Base-by-base conservation (phyloP, 441 rosid genomes). In the Eutrema salsugineum region DNA sequence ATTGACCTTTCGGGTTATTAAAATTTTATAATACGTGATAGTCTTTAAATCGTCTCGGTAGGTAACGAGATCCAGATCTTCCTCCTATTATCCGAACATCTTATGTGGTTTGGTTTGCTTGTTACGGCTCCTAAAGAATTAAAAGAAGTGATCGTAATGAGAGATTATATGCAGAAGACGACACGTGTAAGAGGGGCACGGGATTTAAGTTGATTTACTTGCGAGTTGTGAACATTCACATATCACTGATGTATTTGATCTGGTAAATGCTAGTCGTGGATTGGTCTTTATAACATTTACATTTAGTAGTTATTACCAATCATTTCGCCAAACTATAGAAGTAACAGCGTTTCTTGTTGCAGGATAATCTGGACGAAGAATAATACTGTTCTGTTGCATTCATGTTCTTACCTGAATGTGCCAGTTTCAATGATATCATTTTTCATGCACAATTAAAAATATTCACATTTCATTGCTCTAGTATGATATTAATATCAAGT, bases 51-150 rank as follows among this genome's bases (percentile, higher is more conserved):
- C 2, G 44, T 46, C 38, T 69, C 16, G 66, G 64, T 32, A 68
- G 44, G 44, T 44, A 42, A 56, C 56, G 47, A 48, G 66, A 70
- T 58, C 66, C 30, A 44, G 50, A 58, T 70, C 15, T 69, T 58
- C 17, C 39, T 57, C 73, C 40, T 28, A 28, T 28, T 3, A 43
- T 12, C 22, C 8, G 1, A 14, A 19, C 30, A 54, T 11, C 33
- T 14, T 19, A 19, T 32, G 64, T 33, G 2, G 55, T 68, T 68
- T 68, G 72, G 55, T 55, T 68, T 68, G 72, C 54, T 55, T 30
- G 15, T 54, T 55, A 30, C 33, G 63, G 11, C 8, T 36, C 50
- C 42, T 28, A 32, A 8, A 30, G 2, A 30, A 5, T 15, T 39
- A 15, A 2, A 22, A 24, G 10, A 11, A 8, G 22, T 30, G 3